Conservation (phyloP, 805 yeast genomes). For the Yarrowia phangngaensis region DNA sequence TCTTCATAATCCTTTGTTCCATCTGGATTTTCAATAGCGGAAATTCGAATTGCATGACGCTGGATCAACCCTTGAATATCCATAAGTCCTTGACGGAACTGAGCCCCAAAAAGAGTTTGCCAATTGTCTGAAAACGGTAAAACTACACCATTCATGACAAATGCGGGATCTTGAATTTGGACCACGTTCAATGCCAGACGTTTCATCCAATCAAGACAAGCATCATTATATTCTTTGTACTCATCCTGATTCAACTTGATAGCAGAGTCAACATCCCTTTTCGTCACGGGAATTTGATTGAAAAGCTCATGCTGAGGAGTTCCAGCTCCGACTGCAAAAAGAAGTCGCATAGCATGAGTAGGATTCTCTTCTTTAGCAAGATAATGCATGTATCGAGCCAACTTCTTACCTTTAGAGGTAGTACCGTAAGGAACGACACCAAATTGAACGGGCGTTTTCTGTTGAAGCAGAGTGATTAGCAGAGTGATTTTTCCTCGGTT, state of each 20-base stretch:
- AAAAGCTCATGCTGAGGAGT: slow-evolving; percentile 5
- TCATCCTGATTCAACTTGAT: slow-evolving; percentile 22
- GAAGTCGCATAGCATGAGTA: slow-evolving; percentile 2
- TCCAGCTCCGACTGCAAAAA: slow-evolving; percentile 13
- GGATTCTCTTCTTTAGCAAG: slow-evolving; percentile 14
- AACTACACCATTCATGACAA: slow-evolving; percentile 63
- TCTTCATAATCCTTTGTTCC: slow-evolving; percentile 50
- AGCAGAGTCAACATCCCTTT: slow-evolving; percentile 1
- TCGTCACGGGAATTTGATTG: neutral
- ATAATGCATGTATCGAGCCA: slow-evolving; percentile 30
- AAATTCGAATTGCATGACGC: slow-evolving; percentile 11
- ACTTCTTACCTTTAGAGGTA: slow-evolving; percentile 31
- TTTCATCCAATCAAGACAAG: slow-evolving; percentile 36
- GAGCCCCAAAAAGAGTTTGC: slow-evolving; percentile 25
- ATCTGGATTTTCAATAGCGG: too few relatives aligned
- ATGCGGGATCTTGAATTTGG: slow-evolving; percentile 44
- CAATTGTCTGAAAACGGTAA: slow-evolving; percentile 29
- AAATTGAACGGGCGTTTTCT: slow-evolving; percentile 69
- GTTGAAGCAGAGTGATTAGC: slow-evolving; percentile 37
- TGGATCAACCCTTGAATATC: slow-evolving; percentile 1
- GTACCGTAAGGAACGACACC: slow-evolving; percentile 68
- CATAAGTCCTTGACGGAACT: slow-evolving; percentile 17
- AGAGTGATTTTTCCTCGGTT: slow-evolving; percentile 31
- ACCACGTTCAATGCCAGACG: slow-evolving; percentile 31
- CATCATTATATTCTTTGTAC: slow-evolving; percentile 22